Base-by-base conservation (phyloP, 805 yeast species). In the Starmerella cellae region DNA sequence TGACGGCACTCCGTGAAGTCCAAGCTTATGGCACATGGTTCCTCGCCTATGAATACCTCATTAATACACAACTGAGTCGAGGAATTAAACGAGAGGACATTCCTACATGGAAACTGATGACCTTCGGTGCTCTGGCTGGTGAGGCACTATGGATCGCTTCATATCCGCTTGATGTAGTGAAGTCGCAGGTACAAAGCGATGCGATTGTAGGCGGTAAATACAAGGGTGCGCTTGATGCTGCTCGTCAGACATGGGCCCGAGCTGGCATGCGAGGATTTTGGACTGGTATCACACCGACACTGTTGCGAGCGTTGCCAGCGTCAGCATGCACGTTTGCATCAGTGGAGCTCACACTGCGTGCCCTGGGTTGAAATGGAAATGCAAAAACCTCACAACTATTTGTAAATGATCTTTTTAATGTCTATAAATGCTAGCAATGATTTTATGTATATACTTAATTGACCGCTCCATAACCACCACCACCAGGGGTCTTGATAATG, bases 11-110 rank as follows among this genome's bases (percentile, higher is more conserved):
- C 11, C 62, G 83, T 45, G 83, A 77, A 52, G 60, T 70, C n/a
- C 83, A 77, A 57, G 82, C 83, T 0, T 78, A 79, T 53, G 85
- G 85, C 5, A 73, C 76, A 14, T 78, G 85, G 85, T 78, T 78
- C 51, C 60, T 75, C 45, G 66, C 82, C 1, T 78, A 74, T 54
- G 85, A 78, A 55, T 64, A 60, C 36, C 60, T 77, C 42, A 71
- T 78, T 53, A 41, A 51, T 22, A 46, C 50, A 3, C 57, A 52
- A 21, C 45, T 51, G 3, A 23, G 37, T 3, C 21, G 24, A 13
- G 52, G 51, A 16, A 24, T 45, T 17, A 35, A 63, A 17, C 59
- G 82, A 45, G 59, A 65, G 21, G 69, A 73, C 14, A 64, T 77
- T 24, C 61, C 72, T 4, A 71, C 82, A 0, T 68, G 73, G 42